Evolutionary conservation across 805 yeast species (phyloP).

Genomic region (Millerago galiae): DNA sequence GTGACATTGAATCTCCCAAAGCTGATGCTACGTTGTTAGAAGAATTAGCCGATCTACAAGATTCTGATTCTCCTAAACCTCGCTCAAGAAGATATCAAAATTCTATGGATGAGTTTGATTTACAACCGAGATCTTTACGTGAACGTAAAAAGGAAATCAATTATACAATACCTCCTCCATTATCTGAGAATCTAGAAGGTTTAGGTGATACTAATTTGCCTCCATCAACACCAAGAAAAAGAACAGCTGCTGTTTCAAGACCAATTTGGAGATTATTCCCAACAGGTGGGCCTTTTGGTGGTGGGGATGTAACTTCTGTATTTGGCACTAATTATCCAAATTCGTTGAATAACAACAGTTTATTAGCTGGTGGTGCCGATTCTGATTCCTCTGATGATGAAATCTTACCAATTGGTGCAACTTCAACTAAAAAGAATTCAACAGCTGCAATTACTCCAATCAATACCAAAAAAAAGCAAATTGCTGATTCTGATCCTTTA

Average conservation of each 20-base stretch:
- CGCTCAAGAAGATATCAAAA: slow-evolving; percentile 4
- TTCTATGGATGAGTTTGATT: slow-evolving; percentile 15
- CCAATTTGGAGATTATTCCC: slow-evolving; percentile 73
- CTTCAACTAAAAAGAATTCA: slow-evolving; percentile 28
- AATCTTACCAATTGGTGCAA: slow-evolving; percentile 39
- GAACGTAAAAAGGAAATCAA: slow-evolving; percentile 70
- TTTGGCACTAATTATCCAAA: slow-evolving; percentile 61
- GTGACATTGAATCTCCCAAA: slow-evolving; percentile 12
- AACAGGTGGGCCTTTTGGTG: slow-evolving; percentile 97
- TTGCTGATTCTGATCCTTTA: slow-evolving; percentile 89
- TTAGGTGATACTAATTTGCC: slow-evolving; percentile 5
- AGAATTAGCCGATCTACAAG: slow-evolving; percentile 39
- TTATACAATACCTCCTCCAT: slow-evolving; percentile 80
- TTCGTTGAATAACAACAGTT: slow-evolving; percentile 5
- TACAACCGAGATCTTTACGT: slow-evolving; percentile 46
- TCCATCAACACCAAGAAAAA: slow-evolving; percentile 27
- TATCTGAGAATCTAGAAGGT: slow-evolving; percentile 32
- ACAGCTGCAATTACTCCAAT: slow-evolving; percentile 23
- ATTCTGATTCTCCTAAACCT: slow-evolving; percentile 30
- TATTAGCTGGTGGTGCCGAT: slow-evolving; percentile 31
- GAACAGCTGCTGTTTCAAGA: slow-evolving; percentile 33
- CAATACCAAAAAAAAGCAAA: slow-evolving; percentile 40
- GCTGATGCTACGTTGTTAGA: slow-evolving; percentile 41
- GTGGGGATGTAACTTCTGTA: slow-evolving; percentile 81
- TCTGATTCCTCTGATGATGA: slow-evolving; percentile 64